Conservation (phyloP, 1,284 basidiomycete genomes). For the Caloboletus firmus region DNA sequence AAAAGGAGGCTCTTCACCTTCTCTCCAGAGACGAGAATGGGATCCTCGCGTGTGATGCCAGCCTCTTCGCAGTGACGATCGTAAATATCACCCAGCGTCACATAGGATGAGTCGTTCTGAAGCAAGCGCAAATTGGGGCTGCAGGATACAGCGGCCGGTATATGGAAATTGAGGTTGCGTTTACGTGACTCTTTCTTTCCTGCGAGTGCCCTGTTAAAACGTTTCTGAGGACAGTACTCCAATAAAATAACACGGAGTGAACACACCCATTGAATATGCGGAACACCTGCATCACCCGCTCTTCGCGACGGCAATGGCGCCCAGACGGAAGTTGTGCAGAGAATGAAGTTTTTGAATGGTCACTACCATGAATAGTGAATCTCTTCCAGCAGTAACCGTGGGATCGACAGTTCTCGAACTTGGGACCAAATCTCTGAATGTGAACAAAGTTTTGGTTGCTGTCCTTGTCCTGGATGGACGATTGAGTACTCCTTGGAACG, state of each 20-base stretch:
- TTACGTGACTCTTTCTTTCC: slow-evolving; percentile 94
- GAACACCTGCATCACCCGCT: slow-evolving; percentile 89
- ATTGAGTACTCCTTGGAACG: slow-evolving; percentile 1
- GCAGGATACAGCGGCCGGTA: slow-evolving; percentile 87
- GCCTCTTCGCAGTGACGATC: slow-evolving; percentile 83
- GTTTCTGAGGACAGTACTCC: slow-evolving; percentile 10
- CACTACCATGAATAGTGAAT: slow-evolving; percentile 90
- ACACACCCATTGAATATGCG: slow-evolving; percentile 88
- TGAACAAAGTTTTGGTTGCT: slow-evolving; percentile 90
- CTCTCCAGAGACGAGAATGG: slow-evolving; percentile 81
- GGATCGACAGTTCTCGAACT: slow-evolving; percentile 86
- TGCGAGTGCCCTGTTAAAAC: slow-evolving; percentile 61
- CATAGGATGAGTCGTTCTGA: slow-evolving; percentile 90
- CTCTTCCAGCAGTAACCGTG: slow-evolving; percentile 89
- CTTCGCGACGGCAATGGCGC: slow-evolving; percentile 89
- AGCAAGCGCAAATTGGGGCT: slow-evolving; percentile 84
- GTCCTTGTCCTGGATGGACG: slow-evolving; percentile 77
- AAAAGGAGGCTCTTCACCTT: slow-evolving; percentile 72
- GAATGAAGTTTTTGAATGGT: slow-evolving; percentile 88
- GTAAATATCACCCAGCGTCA: slow-evolving; percentile 92
- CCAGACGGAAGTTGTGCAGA: slow-evolving; percentile 89
- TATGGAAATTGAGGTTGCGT: slow-evolving; percentile 88
- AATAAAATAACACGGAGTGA: background rate
- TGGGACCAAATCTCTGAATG: slow-evolving; percentile 89
- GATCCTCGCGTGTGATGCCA: slow-evolving; percentile 86